Conservation (phyloP, 2,329 filamentous ascomycete species). For the Exophiala spinifera region DNA sequence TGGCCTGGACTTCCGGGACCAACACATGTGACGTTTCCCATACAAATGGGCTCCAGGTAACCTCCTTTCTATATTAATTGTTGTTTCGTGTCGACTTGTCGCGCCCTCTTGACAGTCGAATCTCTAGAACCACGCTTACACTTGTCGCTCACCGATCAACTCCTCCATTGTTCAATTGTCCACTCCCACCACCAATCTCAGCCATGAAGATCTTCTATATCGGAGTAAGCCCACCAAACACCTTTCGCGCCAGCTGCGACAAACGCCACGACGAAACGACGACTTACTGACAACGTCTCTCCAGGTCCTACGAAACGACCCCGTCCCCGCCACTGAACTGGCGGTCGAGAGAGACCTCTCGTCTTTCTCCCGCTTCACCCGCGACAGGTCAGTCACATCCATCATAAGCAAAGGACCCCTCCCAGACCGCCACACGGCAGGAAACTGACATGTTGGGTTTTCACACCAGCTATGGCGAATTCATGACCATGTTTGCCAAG, state of each 20-base stretch:
- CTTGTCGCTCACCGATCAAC: too few species aligned
- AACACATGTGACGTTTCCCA: background rate
- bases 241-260: too few species aligned
- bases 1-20: background rate
- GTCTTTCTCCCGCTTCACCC: conserved; percentile 76
- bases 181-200: conserved; percentile 14
- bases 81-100: background rate
- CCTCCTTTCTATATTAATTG: background rate
- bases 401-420: background rate
- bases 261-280: background rate
- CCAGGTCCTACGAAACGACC: conserved; percentile 78
- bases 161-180: too few species aligned
- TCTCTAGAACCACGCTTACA: too few species aligned
- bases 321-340: conserved; percentile 72
- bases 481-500: conserved; percentile 83
- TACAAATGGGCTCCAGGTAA: too few species aligned
- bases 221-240: conserved; percentile 27
- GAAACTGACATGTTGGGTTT: background rate
- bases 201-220: conserved; percentile 38
- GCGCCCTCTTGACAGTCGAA: background rate
- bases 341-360: conserved; percentile 72
- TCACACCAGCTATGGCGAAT: conserved; percentile 53
- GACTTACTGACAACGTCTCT: background rate
- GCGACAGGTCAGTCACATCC: conserved; percentile 55
- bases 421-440: conserved; percentile 1